phyloP scores from a whole-genome alignment of 441 rosid genomes.

The Gossypium aridum region DNA sequence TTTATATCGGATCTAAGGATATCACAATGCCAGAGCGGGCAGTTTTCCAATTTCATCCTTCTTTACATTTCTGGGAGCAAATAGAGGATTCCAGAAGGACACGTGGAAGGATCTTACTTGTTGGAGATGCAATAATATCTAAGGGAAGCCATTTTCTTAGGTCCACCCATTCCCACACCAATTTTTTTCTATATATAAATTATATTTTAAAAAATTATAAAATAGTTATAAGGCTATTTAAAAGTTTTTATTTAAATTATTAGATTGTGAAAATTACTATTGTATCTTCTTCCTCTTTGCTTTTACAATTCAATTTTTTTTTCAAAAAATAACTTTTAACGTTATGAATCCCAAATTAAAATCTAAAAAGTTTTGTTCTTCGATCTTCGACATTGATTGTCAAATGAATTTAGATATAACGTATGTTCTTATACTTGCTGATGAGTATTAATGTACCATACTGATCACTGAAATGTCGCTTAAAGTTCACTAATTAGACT shows the following conservation, averaged over 20 bases:
- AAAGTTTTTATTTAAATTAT: accelerated
- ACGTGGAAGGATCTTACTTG: conserved; percentile 29
- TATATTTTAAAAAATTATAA: no score
- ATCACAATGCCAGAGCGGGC: no score
- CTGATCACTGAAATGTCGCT: accelerated
- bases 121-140: not conserved
- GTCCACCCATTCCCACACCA: no score
- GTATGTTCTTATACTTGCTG: no score
- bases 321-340: no score
- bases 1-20: conserved; percentile 8
- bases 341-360: accelerated
- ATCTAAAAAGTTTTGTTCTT: accelerated
- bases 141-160: not conserved
- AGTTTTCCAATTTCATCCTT: no score
- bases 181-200: no score
- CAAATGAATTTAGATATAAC: accelerated
- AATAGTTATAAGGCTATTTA: accelerated
- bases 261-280: no score
- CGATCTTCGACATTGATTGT: no score
- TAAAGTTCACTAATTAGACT: no score
- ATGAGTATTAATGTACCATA: accelerated
- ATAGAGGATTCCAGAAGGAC: conserved; percentile 33
- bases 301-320: no score
- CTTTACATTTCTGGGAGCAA: not conserved
- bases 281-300: no score